Evolutionary conservation across 192 early-diverging fungal genomes (phyloP).

Genomic region (Backusella mclennaniae): DNA sequence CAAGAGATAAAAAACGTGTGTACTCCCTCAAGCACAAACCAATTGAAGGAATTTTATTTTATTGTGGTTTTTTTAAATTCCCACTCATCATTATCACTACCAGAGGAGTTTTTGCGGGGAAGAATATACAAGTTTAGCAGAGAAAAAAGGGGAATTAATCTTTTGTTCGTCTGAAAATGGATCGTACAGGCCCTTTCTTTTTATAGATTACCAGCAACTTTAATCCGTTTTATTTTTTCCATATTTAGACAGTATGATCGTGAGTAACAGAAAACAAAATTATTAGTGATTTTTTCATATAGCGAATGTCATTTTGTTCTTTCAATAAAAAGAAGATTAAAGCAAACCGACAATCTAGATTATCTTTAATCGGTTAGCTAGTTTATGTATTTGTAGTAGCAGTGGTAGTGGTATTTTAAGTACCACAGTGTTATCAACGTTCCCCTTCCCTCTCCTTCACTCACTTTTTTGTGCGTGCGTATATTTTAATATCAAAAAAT

Average conservation of each 20-base stretch:
- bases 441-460: not conserved
- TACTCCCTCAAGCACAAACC: not conserved
- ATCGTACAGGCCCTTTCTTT: not conserved
- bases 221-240: constrained; percentile 2
- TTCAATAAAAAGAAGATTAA: not conserved
- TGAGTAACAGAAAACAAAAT: constrained; percentile 2
- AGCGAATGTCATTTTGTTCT: not conserved
- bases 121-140: constrained; percentile 7
- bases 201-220: constrained; percentile 7
- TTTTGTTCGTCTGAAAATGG: not conserved
- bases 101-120: constrained; percentile 3
- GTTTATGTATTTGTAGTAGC: not conserved
- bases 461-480: not conserved
- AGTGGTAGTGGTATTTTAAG: not conserved
- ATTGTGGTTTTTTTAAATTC: not conserved
- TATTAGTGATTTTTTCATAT: not conserved
- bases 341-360: not conserved
- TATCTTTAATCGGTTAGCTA: not conserved
- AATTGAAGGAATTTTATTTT: not conserved
- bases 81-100: not conserved
- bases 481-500: not conserved
- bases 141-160: not conserved
- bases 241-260: not conserved
- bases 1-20: constrained; percentile 1
- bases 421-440: not conserved